phyloP scores from a whole-genome alignment of 371 early-diverging fungal genomes.

The Massospora cicadina region DNA sequence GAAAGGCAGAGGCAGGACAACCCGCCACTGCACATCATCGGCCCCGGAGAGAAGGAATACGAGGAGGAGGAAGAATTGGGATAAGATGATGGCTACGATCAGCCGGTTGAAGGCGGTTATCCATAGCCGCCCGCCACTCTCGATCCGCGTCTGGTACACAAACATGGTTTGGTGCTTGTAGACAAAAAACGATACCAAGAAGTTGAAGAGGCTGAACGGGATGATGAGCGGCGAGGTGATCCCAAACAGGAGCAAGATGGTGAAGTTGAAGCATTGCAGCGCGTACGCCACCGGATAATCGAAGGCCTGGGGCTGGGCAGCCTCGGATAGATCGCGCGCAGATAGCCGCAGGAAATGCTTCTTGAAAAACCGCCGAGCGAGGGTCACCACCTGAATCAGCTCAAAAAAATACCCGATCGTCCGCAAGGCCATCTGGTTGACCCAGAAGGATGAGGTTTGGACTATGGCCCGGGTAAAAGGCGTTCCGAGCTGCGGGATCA shows the following conservation, averaged over 20 bases:
- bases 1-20: slow-evolving; percentile 7
- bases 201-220: slow-evolving; percentile 8
- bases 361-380: neutral
- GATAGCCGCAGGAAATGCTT: slow-evolving; percentile 2
- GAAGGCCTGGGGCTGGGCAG: slow-evolving; percentile 8
- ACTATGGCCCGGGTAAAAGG: slow-evolving; percentile 1
- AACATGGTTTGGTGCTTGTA: slow-evolving; percentile 14
- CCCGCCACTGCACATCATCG: neutral
- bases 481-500: neutral
- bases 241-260: slow-evolving; percentile 10
- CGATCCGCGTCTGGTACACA: slow-evolving; percentile 10
- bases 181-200: slow-evolving; percentile 6
- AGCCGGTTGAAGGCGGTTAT: slow-evolving; percentile 10
- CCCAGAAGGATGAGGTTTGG: slow-evolving; percentile 11
- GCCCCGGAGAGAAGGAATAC: slow-evolving; percentile 7
- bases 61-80: slow-evolving; percentile 9
- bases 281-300: slow-evolving; percentile 13
- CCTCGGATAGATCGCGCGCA: slow-evolving; percentile 11
- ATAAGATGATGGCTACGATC: slow-evolving; percentile 4
- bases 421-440: slow-evolving; percentile 11
- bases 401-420: slow-evolving; percentile 10
- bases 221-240: slow-evolving; percentile 11
- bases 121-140: slow-evolving; percentile 10
- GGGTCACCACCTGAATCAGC: slow-evolving; percentile 10
- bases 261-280: slow-evolving; percentile 11